Evolutionary conservation across 768 basidiomycete genomes (phyloP).

Genomic region (Leccinum olivaceopallidum): DNA sequence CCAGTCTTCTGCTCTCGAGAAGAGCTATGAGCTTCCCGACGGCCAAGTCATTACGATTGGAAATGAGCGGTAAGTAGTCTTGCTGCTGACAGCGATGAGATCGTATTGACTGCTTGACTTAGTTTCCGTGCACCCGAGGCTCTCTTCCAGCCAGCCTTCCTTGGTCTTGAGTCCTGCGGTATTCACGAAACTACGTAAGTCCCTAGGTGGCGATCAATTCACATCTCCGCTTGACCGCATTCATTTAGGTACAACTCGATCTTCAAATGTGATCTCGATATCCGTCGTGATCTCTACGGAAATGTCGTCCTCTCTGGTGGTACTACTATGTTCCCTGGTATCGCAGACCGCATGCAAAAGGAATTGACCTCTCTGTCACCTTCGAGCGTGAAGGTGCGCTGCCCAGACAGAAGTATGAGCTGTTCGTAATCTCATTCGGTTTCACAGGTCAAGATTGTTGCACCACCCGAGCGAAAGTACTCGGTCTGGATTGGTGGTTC

Average conservation of each 20-base stretch:
- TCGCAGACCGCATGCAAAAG: constrained; percentile 95
- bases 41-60: constrained; percentile 92
- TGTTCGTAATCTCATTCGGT: neutral
- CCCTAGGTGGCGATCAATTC: neutral
- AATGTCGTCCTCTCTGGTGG: constrained; percentile 65
- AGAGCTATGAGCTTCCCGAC: constrained; percentile 90
- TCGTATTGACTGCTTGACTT: neutral
- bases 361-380: constrained; percentile 80
- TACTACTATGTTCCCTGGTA: constrained; percentile 96
- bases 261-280: constrained; percentile 71
- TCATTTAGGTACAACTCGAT: constrained; percentile 54
- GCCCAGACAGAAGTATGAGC: neutral
- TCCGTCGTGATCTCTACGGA: constrained; percentile 37
- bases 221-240: neutral
- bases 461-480: constrained; percentile 93
- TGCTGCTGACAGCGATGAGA: neutral
- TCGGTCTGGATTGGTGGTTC: constrained; percentile 94
- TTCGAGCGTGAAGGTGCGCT: constrained; percentile 78
- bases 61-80: constrained; percentile 51
- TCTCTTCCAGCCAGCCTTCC: constrained; percentile 59
- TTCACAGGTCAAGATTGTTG: constrained; percentile 80
- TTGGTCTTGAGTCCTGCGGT: constrained; percentile 78
- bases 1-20: constrained; percentile 86
- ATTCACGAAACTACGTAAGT: constrained; percentile 69
- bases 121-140: constrained; percentile 60